Evolutionary conservation across 805 yeast genomes (phyloP).

Genomic region (Saturnispora halmiae): DNA sequence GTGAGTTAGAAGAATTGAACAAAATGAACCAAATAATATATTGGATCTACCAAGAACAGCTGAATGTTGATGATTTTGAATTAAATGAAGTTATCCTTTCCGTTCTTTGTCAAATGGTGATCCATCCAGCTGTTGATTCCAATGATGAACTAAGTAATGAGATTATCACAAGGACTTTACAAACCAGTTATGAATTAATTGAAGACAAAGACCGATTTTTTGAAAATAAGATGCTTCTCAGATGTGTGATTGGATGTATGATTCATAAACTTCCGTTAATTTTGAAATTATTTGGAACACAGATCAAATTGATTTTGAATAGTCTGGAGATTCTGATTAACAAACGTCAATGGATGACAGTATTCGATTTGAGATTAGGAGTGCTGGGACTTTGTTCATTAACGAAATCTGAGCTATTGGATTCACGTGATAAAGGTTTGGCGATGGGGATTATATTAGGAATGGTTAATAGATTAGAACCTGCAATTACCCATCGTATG

Average conservation of each 20-base stretch:
- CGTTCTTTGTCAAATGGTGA: slow-evolving; percentile 13
- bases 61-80: slow-evolving; percentile 19
- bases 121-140: slow-evolving; percentile 5
- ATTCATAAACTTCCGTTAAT: slow-evolving; percentile 7
- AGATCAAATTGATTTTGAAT: slow-evolving; percentile 6
- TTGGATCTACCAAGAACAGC: slow-evolving; percentile 14
- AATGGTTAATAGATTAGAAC: slow-evolving; percentile 33
- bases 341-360: slow-evolving; percentile 29
- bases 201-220: slow-evolving; percentile 15
- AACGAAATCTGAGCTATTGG: slow-evolving; percentile 23
- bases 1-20: slow-evolving; percentile 21
- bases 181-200: slow-evolving; percentile 7
- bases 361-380: slow-evolving; percentile 47
- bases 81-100: slow-evolving; percentile 19
- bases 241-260: slow-evolving; percentile 12
- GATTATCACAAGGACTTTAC: slow-evolving; percentile 6
- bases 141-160: slow-evolving; percentile 11
- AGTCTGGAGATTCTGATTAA: slow-evolving; percentile 7
- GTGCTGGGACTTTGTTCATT: slow-evolving; percentile 37
- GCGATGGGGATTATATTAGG: slow-evolving; percentile 19
- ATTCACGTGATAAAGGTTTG: slow-evolving; percentile 19
- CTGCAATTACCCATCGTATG: slow-evolving; percentile 39
- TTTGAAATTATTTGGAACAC: slow-evolving; percentile 7
- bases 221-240: slow-evolving; percentile 7
- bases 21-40: slow-evolving; percentile 20